Base-by-base conservation (phyloP, 2,329 filamentous ascomycete genomes). In the Epichloe sibirici region DNA sequence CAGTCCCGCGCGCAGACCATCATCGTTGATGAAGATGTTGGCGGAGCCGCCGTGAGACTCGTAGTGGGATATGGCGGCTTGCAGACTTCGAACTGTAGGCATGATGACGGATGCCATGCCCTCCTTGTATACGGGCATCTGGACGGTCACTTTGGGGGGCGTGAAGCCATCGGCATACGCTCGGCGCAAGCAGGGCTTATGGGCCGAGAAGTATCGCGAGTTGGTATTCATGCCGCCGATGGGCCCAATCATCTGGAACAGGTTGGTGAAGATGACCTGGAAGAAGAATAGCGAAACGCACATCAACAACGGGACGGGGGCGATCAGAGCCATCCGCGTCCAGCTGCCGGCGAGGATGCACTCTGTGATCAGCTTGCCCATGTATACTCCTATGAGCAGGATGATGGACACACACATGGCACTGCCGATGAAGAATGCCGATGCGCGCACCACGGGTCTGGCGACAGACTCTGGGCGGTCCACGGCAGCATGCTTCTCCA, bases 11-110 rank as follows among this genome's bases (percentile, higher is more conserved):
- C 81, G 78, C 69, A 83, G 75, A 51, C 80, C 79, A 57, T 83
- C 80, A 56, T 83, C 80, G 59, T 82, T 82, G 62, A 83, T 66
- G 57, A 82, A 81, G 54, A 83, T 81, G 31, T 66, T 71, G 6
- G 72, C 71, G 12, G 71, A 65, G 43, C 70, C 71, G 53, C 68
- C 67, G 48, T 73, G 71, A 46, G 70, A 67, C 57, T 76, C 74
- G 57, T 77, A 77, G 49, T 70, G 70, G 1, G 71, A 72, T 47
- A 77, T 75, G 17, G 74, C 74, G 1, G 70, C 68, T 57, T 75
- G 73, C 43, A 77, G 62, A 49, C 70, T 74, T 42, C 69, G 63
- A 43, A 77, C 66, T 0, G 75, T 78, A 5, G 75, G 75, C 9
- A 72, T 68, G 56, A 78, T 77, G 60, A 73, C 71, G 5, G 58